phyloP scores from a whole-genome alignment of 441 rosid species.

The Erysimum pusillum region DNA sequence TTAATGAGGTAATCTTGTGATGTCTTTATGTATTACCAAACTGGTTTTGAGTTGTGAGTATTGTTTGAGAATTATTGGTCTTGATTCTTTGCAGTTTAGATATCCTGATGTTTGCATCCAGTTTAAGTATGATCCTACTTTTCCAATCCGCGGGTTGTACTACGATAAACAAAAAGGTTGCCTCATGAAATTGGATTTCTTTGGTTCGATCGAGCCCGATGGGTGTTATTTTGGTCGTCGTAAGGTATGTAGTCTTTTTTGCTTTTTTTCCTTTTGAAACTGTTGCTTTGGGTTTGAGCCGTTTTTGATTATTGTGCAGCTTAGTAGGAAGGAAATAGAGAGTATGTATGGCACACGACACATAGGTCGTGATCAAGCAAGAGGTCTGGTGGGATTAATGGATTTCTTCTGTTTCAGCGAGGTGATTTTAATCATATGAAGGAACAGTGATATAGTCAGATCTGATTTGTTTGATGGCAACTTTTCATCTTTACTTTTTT shows the following conservation, averaged over 20 bases:
- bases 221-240: constrained; percentile 95
- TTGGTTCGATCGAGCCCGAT: constrained; percentile 94
- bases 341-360: constrained; percentile 87
- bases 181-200: constrained; percentile 94
- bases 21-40: background rate
- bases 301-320: constrained; percentile 56
- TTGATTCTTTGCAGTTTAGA: constrained; percentile 66
- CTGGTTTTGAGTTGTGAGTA: background rate
- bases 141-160: constrained; percentile 92
- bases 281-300: constrained; percentile 26
- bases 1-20: constrained; percentile 70
- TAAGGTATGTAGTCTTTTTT: constrained; percentile 59
- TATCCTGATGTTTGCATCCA: constrained; percentile 82
- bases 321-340: constrained; percentile 69
- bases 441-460: background rate
- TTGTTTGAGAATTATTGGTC: background rate
- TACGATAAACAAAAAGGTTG: constrained; percentile 88
- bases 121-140: constrained; percentile 81
- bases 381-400: constrained; percentile 91
- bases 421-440: constrained; percentile 54
- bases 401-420: constrained; percentile 99
- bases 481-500: constrained; percentile 13
- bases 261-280: background rate
- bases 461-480: background rate
- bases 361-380: constrained; percentile 93